Base-by-base conservation (phyloP, 1,284 basidiomycete genomes). In the Ganoderma boninense region DNA sequence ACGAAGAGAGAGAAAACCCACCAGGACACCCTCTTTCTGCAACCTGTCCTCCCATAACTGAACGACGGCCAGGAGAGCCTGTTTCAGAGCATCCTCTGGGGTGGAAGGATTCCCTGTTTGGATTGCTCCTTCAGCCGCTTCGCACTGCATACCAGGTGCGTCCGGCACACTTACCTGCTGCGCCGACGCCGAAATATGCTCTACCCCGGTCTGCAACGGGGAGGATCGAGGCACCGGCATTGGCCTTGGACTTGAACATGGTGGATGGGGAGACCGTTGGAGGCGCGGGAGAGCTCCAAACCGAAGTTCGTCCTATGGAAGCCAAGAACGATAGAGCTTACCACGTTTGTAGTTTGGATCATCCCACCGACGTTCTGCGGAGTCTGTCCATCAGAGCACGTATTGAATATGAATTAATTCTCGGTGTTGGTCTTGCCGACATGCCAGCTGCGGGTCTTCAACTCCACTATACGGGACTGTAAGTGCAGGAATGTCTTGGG, bases 1-100 rank as follows among this genome's bases (percentile, higher is more conserved):
- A 18, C 6, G 40, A n/a, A 29, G 8, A 18, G 26, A 6, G 14
- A 4, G 35, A n/a, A 32, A 18, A 72, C 79, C 71, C 57, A 81
- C 81, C 16, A 78, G 73, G 32, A 80, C 74, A 23, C 75, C 77
- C 64, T 78, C 77, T 14, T 79, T 73, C 69, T 78, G 80, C 59
- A 82, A 70, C 20, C 81, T 72, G 66, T 80, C 78, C 60, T 74
- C 66, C 80, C 80, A 81, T 16, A 80, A 74, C 14, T 76, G 75
- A 2, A 79, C 75, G n/a, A 80, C 68, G 4, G 79, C 69, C 38
- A 77, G 71, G 64, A 78, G 69, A 13, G 76, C 75, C 59, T 79
- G 77, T 61, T 74, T 76, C 67, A 73, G 69, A 10, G 73, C 68
- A 52, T 77, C 72, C n/a, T 72, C 68, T 16, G 67, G 59, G 7